phyloP scores from a whole-genome alignment of 106 monocot genomes.

The Allium cepa region DNA sequence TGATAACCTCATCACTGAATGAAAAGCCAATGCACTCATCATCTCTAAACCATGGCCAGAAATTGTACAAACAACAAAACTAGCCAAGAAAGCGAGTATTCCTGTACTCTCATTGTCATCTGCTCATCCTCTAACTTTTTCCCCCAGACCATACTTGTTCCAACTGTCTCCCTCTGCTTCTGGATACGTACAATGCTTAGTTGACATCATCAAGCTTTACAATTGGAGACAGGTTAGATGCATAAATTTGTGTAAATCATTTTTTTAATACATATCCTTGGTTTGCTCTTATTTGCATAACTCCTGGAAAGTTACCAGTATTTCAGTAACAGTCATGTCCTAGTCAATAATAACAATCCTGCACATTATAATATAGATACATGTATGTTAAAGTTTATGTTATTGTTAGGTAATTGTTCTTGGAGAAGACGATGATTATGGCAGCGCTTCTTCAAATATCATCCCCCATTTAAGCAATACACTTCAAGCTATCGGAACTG shows the following conservation, averaged over 20 bases:
- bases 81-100: not conserved
- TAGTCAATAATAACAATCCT: too few species aligned
- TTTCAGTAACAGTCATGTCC: too few species aligned
- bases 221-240: slow-evolving; percentile 11
- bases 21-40: slow-evolving; percentile 16
- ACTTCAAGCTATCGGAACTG: not conserved
- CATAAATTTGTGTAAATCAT: too few species aligned
- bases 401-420: not conserved
- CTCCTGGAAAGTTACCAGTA: too few species aligned
- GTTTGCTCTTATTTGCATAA: too few species aligned
- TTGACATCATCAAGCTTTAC: slow-evolving; percentile 11
- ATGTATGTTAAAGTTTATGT: too few species aligned
- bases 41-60: slow-evolving; percentile 9
- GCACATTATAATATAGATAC: too few species aligned
- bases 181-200: slow-evolving; percentile 6
- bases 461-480: not conserved
- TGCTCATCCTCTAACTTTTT: not conserved
- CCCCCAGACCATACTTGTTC: slow-evolving; percentile 1
- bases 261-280: too few species aligned
- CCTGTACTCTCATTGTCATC: slow-evolving; percentile 12
- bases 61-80: not conserved
- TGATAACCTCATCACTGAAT: slow-evolving; percentile 3
- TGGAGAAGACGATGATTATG: slow-evolving; percentile 14
- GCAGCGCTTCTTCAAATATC: not conserved
- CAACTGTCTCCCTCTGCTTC: slow-evolving; percentile 9